phyloP scores from a whole-genome alignment of 2,329 filamentous ascomycete genomes.

The Cytospora schulzeri region DNA sequence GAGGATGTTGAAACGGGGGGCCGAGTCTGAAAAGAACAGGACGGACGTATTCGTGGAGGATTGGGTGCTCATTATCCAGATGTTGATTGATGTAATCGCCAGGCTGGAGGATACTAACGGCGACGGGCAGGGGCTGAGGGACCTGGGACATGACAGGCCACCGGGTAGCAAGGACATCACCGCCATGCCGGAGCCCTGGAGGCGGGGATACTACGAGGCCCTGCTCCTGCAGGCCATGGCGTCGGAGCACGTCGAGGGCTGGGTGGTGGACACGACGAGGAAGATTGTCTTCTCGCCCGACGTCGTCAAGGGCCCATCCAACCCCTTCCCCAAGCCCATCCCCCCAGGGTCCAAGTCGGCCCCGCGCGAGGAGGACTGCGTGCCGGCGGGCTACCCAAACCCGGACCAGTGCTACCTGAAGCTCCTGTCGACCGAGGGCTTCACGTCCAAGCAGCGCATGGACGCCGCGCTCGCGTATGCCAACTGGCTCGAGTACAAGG shows the following conservation, averaged over 20 bases:
- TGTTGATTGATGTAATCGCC: slow-evolving; percentile 60
- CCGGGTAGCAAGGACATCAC: slow-evolving; percentile 66
- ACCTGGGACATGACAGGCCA: slow-evolving; percentile 52
- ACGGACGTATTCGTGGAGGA: slow-evolving; percentile 60
- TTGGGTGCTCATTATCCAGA: slow-evolving; percentile 68
- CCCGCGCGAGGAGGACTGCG: slow-evolving; percentile 75
- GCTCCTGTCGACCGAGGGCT: slow-evolving; percentile 78
- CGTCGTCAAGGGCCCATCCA: slow-evolving; percentile 79
- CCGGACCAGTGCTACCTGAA: slow-evolving; percentile 81
- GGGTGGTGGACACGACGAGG: slow-evolving; percentile 69
- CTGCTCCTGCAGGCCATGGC: slow-evolving; percentile 76
- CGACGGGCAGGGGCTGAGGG: slow-evolving; percentile 68
- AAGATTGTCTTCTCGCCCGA: slow-evolving; percentile 70
- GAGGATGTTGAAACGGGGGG: slow-evolving; percentile 67
- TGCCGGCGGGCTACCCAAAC: slow-evolving; percentile 60
- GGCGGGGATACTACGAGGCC: slow-evolving; percentile 80
- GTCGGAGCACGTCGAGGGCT: slow-evolving; percentile 80
- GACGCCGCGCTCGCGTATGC: slow-evolving; percentile 83
- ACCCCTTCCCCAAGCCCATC: slow-evolving; percentile 75
- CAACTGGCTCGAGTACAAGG: slow-evolving; percentile 81
- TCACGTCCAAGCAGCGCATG: slow-evolving; percentile 76
- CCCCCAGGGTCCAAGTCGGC: slow-evolving; percentile 63
- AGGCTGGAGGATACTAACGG: slow-evolving; percentile 68
- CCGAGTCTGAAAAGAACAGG: slow-evolving; percentile 60
- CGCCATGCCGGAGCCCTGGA: slow-evolving; percentile 79